A percentile compares a stretch with the other conserved stretches of the same genome.
Conservation (phyloP, 1,284 basidiomycete species). For the Hypsizygus ulmarius region DNA sequence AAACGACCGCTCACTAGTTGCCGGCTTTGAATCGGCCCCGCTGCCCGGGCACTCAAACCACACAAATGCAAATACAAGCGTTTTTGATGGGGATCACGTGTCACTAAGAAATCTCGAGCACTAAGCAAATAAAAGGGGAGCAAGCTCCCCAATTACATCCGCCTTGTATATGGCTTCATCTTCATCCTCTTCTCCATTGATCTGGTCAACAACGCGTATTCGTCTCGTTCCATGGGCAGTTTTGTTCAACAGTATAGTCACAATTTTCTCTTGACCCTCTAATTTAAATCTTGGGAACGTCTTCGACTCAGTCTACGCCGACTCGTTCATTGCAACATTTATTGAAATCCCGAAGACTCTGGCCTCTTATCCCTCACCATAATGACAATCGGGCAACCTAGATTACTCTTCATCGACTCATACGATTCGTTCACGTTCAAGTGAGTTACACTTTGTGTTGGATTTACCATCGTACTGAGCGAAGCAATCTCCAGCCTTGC, state of each 20-base stretch:
- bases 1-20: no score
- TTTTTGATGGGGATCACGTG: no score
- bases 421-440: slow-evolving; percentile 88
- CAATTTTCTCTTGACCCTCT: no score
- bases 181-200: neutral
- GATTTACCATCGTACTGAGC: slow-evolving; percentile 1
- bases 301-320: no score
- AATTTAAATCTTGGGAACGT: no score
- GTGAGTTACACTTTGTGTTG: slow-evolving; percentile 41
- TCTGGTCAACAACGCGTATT: neutral
- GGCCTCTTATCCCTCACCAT: neutral
- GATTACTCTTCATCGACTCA: slow-evolving; percentile 73
- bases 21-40: no score
- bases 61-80: no score
- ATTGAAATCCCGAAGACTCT: neutral
- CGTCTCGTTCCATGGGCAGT: no score
- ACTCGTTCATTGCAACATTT: neutral
- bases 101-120: no score
- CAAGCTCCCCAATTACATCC: neutral
- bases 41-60: no score
- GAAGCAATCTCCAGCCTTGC: slow-evolving; percentile 49
- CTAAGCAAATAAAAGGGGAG: no score
- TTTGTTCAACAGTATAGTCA: no score
- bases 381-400: slow-evolving; percentile 37
- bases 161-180: neutral